These are phyloP conservation scores for Zygoascus meyerae DNA, from an alignment of 1,139 yeast genomes.

Conservation along the genomic window DNA sequence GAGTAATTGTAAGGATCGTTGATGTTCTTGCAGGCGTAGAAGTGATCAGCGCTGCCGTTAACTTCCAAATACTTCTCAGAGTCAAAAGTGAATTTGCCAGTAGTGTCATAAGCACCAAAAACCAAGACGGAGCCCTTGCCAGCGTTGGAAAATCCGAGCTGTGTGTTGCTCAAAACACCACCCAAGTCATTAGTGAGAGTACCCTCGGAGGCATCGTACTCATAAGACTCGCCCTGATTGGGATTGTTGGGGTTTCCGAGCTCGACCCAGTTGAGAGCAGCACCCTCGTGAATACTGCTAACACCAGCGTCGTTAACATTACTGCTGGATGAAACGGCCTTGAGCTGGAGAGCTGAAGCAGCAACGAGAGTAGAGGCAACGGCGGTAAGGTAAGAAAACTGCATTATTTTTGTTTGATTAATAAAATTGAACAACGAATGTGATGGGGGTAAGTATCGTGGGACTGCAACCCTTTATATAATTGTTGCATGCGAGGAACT, in stretches of 20 bases:
- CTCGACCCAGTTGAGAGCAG: conserved; percentile 47
- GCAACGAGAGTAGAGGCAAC: conserved; percentile 7
- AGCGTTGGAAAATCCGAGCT: background rate
- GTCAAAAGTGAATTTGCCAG: conserved; percentile 10
- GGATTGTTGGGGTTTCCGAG: conserved; percentile 26
- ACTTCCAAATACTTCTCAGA: conserved; percentile 22
- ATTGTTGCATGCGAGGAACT: no score
- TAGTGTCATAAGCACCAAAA: background rate
- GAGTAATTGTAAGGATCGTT: conserved; percentile 42
- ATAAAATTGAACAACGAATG: background rate
- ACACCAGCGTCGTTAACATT: conserved; percentile 25
- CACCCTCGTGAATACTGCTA: conserved; percentile 46
- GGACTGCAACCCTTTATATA: background rate
- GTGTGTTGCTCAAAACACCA: background rate
- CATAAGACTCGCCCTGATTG: conserved; percentile 15
- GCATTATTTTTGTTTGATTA: background rate
- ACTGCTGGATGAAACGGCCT: conserved; percentile 1
- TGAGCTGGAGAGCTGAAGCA: conserved; percentile 5
- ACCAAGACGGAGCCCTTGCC: background rate
- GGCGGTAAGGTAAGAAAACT: conserved; percentile 5
- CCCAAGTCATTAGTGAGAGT: conserved; percentile 4
- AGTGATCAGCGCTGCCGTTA: conserved; percentile 34
- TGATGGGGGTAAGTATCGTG: background rate
- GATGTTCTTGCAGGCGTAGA: conserved; percentile 41
- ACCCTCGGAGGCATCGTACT: conserved; percentile 10